phyloP scores from a whole-genome alignment of 1,284 basidiomycete genomes.

The Apiotrichum veenhuisii region DNA sequence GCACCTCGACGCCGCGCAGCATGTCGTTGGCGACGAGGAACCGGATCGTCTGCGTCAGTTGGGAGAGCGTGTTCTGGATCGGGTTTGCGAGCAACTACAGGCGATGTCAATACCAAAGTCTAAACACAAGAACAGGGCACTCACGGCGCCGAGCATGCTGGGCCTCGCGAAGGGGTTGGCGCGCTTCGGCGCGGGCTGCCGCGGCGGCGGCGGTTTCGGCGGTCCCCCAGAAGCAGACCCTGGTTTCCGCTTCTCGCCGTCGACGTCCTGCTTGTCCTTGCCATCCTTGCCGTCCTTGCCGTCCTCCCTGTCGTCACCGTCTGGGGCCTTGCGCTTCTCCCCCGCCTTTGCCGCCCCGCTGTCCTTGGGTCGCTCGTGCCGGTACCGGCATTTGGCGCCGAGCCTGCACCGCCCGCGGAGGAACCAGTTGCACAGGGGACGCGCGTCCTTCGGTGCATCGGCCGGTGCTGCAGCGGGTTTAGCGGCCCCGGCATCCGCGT shows the following conservation, averaged over 20 bases:
- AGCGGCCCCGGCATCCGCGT: conserved; percentile 8
- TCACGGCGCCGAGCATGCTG: conserved; percentile 69
- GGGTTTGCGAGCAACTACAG: conserved; percentile 64
- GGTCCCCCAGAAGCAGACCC: not conserved
- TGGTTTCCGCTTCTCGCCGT: conserved; percentile 14
- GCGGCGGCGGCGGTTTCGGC: conserved; percentile 30
- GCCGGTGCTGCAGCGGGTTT: not conserved
- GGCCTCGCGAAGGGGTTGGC: conserved; percentile 67
- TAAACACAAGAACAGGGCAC: conserved; percentile 28
- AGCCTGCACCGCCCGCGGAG: conserved; percentile 37
- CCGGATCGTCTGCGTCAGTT: conserved; percentile 86
- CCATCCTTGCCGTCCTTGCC: not conserved
- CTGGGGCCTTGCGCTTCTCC: not conserved
- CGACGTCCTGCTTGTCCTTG: not conserved
- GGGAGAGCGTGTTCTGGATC: conserved; percentile 83
- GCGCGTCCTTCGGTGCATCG: not conserved
- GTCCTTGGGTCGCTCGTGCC: conserved; percentile 23
- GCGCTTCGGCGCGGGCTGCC: conserved; percentile 57
- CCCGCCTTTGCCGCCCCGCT: not conserved
- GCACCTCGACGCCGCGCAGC: conserved; percentile 73
- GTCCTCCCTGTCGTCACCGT: not conserved
- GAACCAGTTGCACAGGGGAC: conserved; percentile 38
- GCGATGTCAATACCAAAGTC: not conserved
- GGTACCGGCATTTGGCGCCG: conserved; percentile 36
- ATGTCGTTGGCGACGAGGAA: conserved; percentile 93